These are phyloP conservation scores for Trypanosoma vivax DNA, from an alignment of 208 protist genomes.

Conservation along the genomic window DNA sequence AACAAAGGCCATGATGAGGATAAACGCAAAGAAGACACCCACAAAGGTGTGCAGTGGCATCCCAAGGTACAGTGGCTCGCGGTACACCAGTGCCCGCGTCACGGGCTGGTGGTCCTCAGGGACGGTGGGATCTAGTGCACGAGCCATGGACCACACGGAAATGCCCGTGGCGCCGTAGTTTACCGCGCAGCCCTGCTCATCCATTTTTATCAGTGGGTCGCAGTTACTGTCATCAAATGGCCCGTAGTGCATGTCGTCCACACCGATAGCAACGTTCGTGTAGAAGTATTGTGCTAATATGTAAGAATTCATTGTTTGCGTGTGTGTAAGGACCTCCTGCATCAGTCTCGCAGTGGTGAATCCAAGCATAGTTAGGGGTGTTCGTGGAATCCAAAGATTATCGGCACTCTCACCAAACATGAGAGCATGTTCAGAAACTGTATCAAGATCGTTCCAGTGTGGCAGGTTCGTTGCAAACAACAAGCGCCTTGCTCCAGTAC, in stretches of 20 bases:
- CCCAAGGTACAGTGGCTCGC: background rate
- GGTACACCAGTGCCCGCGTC: slow-evolving; percentile 32
- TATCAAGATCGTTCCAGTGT: slow-evolving; percentile 29
- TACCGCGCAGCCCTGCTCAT: background rate
- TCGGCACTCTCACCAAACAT: slow-evolving; percentile 9
- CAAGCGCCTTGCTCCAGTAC: slow-evolving; percentile 16
- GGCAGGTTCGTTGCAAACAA: slow-evolving; percentile 42
- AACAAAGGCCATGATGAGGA: slow-evolving; percentile 1
- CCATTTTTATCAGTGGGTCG: background rate
- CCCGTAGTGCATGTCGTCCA: slow-evolving; percentile 26
- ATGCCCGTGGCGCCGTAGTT: slow-evolving; percentile 56
- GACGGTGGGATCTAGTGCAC: slow-evolving; percentile 24
- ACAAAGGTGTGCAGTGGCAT: slow-evolving; percentile 12
- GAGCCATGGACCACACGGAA: slow-evolving; percentile 17
- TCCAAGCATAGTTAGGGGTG: slow-evolving; percentile 5
- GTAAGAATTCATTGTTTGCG: slow-evolving; percentile 11
- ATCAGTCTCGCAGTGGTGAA: slow-evolving; percentile 8
- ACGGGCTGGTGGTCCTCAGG: background rate
- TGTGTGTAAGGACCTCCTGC: slow-evolving; percentile 4
- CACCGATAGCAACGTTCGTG: slow-evolving; percentile 5
- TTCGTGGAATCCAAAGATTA: slow-evolving; percentile 1
- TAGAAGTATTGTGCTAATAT: slow-evolving; percentile 17
- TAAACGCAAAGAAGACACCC: slow-evolving; percentile 23
- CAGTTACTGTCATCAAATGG: slow-evolving; percentile 7
- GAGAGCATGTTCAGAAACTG: slow-evolving; percentile 3